Conservation (phyloP, 2,329 filamentous ascomycete genomes). For the Clonostachys sp. region DNA sequence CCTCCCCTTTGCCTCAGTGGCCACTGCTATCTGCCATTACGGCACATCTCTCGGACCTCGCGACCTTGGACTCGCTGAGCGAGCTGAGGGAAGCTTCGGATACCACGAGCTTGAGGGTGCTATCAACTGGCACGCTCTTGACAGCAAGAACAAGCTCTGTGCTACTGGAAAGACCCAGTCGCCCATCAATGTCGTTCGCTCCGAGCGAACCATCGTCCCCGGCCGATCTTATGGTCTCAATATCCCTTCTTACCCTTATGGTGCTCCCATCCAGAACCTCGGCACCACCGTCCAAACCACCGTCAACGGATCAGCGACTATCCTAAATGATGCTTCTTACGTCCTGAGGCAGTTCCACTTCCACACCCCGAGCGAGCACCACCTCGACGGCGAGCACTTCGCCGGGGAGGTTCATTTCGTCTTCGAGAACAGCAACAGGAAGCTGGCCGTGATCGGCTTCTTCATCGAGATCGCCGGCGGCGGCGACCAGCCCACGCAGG, state of each 20-base stretch:
- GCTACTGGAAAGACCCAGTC: constrained; percentile 41
- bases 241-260: constrained; percentile 21
- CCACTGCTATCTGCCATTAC: constrained; percentile 17
- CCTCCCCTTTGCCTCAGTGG: constrained; percentile 9
- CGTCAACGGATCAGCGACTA: constrained; percentile 36
- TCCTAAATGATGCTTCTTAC: constrained; percentile 27
- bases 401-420: constrained; percentile 36
- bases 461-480: constrained; percentile 23
- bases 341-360: constrained; percentile 49
- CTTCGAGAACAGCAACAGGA: constrained; percentile 18
- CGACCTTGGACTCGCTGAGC: constrained; percentile 18
- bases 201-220: constrained; percentile 8
- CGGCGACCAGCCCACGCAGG: constrained; percentile 6
- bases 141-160: constrained; percentile 34
- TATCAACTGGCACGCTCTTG: constrained; percentile 42
- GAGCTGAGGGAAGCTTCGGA: constrained; percentile 27
- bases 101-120: constrained; percentile 36
- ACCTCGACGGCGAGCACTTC: constrained; percentile 33
- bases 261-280: constrained; percentile 36
- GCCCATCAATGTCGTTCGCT: constrained; percentile 41
- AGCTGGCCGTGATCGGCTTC: constrained; percentile 25
- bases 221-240: constrained; percentile 20
- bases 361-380: constrained; percentile 53
- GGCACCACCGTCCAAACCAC: constrained; percentile 41
- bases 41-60: constrained; percentile 27